phyloP scores from a whole-genome alignment of 139 green algal genomes.

The Picochlorum sp. region DNA sequence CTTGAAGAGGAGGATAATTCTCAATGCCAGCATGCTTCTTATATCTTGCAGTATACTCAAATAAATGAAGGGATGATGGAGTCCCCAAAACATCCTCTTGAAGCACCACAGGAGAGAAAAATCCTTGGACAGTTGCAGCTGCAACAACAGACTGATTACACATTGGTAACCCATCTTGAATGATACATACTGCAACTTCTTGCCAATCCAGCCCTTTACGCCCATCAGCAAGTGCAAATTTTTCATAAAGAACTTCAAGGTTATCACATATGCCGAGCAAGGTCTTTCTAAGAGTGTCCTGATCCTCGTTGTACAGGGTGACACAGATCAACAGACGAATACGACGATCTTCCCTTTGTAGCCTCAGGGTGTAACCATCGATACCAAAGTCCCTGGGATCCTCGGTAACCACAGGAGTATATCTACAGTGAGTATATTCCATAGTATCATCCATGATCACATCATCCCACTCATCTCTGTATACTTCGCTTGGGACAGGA shows the following conservation, averaged over 20 bases:
- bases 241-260: conserved; percentile 26
- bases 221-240: conserved; percentile 19
- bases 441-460: conserved; percentile 23
- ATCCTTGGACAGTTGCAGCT: conserved; percentile 20
- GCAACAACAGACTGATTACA: conserved; percentile 14
- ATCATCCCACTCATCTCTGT: conserved; percentile 29
- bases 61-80: conserved; percentile 21
- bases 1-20: conserved; percentile 29
- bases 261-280: conserved; percentile 32
- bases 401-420: conserved; percentile 28
- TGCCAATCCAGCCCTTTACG: conserved; percentile 29
- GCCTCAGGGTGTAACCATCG: conserved; percentile 25
- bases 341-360: conserved; percentile 22
- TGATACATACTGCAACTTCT: conserved; percentile 24
- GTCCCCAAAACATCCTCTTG: conserved; percentile 17
- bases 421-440: conserved; percentile 28
- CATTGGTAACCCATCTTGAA: conserved; percentile 20
- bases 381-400: conserved; percentile 29
- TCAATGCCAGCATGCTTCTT: conserved; percentile 34
- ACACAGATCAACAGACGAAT: conserved; percentile 32
- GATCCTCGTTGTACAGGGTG: conserved; percentile 34
- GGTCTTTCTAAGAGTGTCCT: conserved; percentile 30
- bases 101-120: conserved; percentile 20
- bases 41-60: conserved; percentile 30
- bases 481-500: conserved; percentile 21